phyloP scores from a whole-genome alignment of 2,329 filamentous ascomycete genomes.

The Fusarium penzigii region DNA sequence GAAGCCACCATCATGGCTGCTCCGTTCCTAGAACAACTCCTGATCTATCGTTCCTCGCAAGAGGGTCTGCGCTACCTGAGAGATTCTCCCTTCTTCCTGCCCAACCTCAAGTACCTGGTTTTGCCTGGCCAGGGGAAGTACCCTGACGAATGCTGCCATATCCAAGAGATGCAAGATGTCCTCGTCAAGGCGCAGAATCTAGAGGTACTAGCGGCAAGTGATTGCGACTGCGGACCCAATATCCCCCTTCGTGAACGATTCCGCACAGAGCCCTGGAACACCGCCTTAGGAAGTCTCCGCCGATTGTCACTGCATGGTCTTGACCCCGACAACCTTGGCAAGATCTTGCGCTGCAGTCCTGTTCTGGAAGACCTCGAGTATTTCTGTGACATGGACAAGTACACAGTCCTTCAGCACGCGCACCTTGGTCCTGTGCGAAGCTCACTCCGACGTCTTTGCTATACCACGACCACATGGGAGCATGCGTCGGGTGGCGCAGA shows the following conservation, averaged over 20 bases:
- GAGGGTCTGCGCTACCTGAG: constrained; percentile 28
- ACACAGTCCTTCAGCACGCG: constrained; percentile 26
- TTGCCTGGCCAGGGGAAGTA: constrained; percentile 25
- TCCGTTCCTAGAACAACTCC: constrained; percentile 28
- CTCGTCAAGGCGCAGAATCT: constrained; percentile 28
- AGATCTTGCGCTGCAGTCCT: constrained; percentile 27
- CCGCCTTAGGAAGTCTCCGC: constrained; percentile 25
- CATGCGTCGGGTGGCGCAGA: constrained; percentile 23
- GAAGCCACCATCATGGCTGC: constrained; percentile 31
- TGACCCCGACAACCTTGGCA: constrained; percentile 27
- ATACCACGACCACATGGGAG: constrained; percentile 28
- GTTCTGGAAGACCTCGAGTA: constrained; percentile 29
- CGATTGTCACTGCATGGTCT: constrained; percentile 27
- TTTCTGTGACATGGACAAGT: constrained; percentile 32
- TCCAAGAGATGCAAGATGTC: constrained; percentile 32
- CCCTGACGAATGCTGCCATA: constrained; percentile 28
- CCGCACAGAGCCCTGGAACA: constrained; percentile 27
- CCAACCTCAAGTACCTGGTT: constrained; percentile 30
- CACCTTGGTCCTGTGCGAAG: constrained; percentile 19
- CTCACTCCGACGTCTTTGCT: constrained; percentile 26
- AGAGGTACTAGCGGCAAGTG: constrained; percentile 25
- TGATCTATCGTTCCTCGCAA: constrained; percentile 29
- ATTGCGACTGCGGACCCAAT: constrained; percentile 28
- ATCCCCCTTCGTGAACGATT: constrained; percentile 29
- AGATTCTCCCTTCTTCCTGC: constrained; percentile 28